Base-by-base conservation (phyloP, 257 asterid species). In the Rhazya stricta region DNA sequence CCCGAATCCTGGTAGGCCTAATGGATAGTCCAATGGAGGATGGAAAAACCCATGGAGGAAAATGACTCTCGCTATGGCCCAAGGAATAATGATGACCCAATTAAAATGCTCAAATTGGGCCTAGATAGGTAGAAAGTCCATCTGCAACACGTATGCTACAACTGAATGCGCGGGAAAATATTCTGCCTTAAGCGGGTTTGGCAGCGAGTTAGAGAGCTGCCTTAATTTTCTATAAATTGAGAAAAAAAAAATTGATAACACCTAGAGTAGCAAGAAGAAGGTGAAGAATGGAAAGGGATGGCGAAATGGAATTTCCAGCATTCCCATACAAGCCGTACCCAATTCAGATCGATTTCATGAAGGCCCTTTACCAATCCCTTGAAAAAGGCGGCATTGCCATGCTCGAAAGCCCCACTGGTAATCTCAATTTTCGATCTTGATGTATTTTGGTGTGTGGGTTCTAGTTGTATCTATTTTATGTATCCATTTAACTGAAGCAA, bases 341-440 rank as follows among this genome's bases (percentile, higher is more conserved):
- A 9, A 92, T 94, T 79, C 99, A 94, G 84, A 84, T 90, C 16
- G 99, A 89, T 91, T 95, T 92, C 86, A 92, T 95, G 99, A 91
- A 84, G 41, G 88, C 90, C 57, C 88, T 95, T 16, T 91, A 94
- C 76, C 77, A 85, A 79, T 92, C 99, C 18, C 97, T 94, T 63
- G 85, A 89, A 41, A 82, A 88, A 81, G 99, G 99, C 37, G 99
- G 99, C 5, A 83, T 94, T 74, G 86, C 97, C 21, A 94, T 94
- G 96, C 98, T 94, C 74, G 98, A 94, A 85, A 92, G 98, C 85
- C 99, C 99, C 75, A 94, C 99, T 0, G 99, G 99, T 90, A 81
- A 78, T 5, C 57, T 41, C 42, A 65, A 34, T 65, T 36, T 54
- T 36, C 37, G 43, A 1, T 48, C 23, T 13, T 41, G 46, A 32